Evolutionary conservation across 179 eudicot species (phyloP).

Genomic region (Vitellaria paradoxa): DNA sequence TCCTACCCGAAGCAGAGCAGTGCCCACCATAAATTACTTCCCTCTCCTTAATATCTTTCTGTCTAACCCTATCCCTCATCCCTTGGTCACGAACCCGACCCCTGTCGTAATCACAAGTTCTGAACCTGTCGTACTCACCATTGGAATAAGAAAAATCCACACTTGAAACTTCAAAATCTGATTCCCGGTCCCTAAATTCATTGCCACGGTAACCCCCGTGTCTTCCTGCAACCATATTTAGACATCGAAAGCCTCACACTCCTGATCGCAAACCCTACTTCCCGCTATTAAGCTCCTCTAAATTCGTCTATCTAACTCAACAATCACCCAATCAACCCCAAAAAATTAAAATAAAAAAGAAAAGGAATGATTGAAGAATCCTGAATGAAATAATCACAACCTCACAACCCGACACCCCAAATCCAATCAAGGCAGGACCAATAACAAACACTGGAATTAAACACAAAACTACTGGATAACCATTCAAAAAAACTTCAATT

Average conservation of each 20-base stretch:
- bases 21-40: conserved; percentile 50
- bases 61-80: conserved; percentile 57
- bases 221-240: conserved; percentile 52
- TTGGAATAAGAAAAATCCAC: conserved; percentile 34
- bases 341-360: background rate
- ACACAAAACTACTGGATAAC: background rate
- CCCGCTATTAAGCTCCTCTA: background rate
- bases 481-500: background rate
- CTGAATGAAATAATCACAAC: no score
- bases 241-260: background rate
- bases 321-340: background rate
- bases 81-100: conserved; percentile 23
- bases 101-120: conserved; percentile 35
- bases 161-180: conserved; percentile 41
- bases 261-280: no score
- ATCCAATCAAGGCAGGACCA: conserved; percentile 5
- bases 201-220: conserved; percentile 44
- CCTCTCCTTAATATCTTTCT: conserved; percentile 70
- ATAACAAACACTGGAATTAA: background rate
- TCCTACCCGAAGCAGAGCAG: conserved; percentile 55
- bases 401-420: background rate
- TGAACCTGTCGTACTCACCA: conserved; percentile 37
- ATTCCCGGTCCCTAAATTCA: conserved; percentile 44
- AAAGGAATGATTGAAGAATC: no score
- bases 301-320: conserved; percentile 7